A percentile compares a stretch with the other conserved stretches of the same genome.
Conservation (phyloP, 768 basidiomycete genomes). For the Gelatoporia subvermispora region DNA sequence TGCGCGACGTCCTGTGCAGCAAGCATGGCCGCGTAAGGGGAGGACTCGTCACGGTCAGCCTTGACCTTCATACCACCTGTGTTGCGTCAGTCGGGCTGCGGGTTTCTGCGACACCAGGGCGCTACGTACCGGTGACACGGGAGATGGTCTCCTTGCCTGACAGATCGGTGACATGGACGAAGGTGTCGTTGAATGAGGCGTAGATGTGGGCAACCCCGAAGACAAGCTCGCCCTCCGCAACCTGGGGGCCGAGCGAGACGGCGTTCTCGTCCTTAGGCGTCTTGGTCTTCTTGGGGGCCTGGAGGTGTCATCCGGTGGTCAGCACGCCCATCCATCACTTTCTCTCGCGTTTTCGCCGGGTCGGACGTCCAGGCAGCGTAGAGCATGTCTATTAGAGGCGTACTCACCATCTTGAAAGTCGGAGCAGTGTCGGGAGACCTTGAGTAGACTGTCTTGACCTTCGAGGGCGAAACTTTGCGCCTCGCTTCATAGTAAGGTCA, state of each 20-base stretch:
- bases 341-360: neutral
- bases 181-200: constrained; percentile 99
- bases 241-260: constrained; percentile 92
- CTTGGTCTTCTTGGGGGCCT: constrained; percentile 85
- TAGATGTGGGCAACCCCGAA: constrained; percentile 99
- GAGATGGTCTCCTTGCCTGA: constrained; percentile 99
- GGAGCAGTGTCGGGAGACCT: constrained; percentile 16
- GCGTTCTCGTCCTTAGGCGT: constrained; percentile 74
- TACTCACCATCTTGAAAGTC: constrained; percentile 35
- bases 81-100: neutral
- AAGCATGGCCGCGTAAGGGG: constrained; percentile 95
- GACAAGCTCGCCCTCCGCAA: constrained; percentile 93
- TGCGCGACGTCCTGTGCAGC: constrained; percentile 95
- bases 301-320: constrained; percentile 43
- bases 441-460: constrained; percentile 9
- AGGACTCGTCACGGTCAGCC: constrained; percentile 99
- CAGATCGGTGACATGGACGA: constrained; percentile 98
- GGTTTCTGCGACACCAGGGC: neutral
- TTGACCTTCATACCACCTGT: constrained; percentile 99
- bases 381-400: neutral
- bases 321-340: constrained; percentile 47
- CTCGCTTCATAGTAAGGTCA: constrained; percentile 1
- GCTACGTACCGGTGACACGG: constrained; percentile 82
- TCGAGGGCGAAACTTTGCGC: constrained; percentile 14
- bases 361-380: neutral